A percentile compares a stretch with the other conserved stretches of the same genome.
These are phyloP conservation scores for Venturia oleaginea DNA, from an alignment of 2,329 filamentous ascomycete genomes.

Conservation along the genomic window DNA sequence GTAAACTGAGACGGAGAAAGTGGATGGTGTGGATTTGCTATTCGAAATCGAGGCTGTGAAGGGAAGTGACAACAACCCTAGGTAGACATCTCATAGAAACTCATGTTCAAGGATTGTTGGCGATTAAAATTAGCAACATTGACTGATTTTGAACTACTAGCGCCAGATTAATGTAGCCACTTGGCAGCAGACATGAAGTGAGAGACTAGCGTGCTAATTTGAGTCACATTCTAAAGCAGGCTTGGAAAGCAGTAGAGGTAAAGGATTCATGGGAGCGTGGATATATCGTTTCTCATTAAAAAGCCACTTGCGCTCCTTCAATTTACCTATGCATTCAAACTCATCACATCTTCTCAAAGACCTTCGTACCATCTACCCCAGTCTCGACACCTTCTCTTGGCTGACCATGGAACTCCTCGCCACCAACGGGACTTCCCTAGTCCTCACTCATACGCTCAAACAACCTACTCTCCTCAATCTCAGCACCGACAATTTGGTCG, in stretches of 20 bases:
- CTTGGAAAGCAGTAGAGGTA: background rate
- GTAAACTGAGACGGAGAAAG: too few species aligned
- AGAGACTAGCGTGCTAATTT: background rate
- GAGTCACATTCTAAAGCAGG: background rate
- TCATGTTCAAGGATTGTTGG: background rate
- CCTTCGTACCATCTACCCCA: conserved; percentile 23
- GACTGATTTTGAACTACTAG: background rate
- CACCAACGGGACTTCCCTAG: conserved; percentile 3
- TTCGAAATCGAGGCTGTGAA: too few species aligned
- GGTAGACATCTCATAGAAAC: too few species aligned
- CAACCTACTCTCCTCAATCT: conserved; percentile 27
- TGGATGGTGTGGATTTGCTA: too few species aligned
- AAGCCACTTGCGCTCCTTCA: background rate
- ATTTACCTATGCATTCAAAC: background rate
- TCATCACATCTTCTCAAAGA: conserved; percentile 31
- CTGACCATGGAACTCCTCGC: conserved; percentile 16
- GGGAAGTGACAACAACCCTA: too few species aligned
- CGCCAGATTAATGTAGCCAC: background rate
- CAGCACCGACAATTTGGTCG: conserved; percentile 36
- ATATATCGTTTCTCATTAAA: background rate
- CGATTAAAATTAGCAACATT: background rate
- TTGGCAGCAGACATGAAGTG: too few species aligned
- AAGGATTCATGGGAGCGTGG: background rate
- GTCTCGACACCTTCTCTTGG: conserved; percentile 18
- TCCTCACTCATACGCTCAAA: conserved; percentile 11